Evolutionary conservation across 345 rosid species (phyloP).

Genomic region (Gossypium thurberi): DNA sequence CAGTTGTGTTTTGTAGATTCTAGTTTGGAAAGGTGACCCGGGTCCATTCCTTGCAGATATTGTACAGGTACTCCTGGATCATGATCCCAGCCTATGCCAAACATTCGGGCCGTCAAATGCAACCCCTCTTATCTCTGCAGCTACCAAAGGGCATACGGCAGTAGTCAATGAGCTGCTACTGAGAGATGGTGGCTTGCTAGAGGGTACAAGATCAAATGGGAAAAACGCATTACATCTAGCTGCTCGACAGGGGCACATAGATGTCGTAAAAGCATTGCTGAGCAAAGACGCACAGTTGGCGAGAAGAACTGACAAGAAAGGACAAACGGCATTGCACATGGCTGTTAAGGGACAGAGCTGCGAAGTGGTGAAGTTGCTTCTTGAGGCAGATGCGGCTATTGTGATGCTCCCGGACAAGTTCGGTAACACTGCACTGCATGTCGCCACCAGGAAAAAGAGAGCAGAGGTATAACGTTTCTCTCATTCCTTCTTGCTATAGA

Average conservation of each 20-base stretch:
- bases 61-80: conserved; percentile 77
- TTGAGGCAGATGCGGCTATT: conserved; percentile 86
- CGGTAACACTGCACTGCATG: conserved; percentile 86
- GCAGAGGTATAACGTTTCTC: conserved; percentile 52
- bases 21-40: background rate
- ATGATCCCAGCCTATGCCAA: conserved; percentile 69
- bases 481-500: background rate
- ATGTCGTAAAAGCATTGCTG: conserved; percentile 64
- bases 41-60: conserved; percentile 51
- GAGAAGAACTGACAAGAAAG: conserved; percentile 83
- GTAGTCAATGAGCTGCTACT: conserved; percentile 76
- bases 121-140: conserved; percentile 85
- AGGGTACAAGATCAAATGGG: conserved; percentile 69
- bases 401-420: conserved; percentile 92
- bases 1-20: background rate
- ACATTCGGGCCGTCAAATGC: conserved; percentile 75
- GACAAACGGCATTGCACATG: conserved; percentile 94
- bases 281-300: conserved; percentile 80
- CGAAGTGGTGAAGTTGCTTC: conserved; percentile 83
- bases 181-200: conserved; percentile 71
- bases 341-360: conserved; percentile 95
- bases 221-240: conserved; percentile 91
- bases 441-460: conserved; percentile 85
- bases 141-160: conserved; percentile 81
- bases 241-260: conserved; percentile 83